Evolutionary conservation across 1,139 yeast species (phyloP).

Genomic region (Kodamaea derodonti): DNA sequence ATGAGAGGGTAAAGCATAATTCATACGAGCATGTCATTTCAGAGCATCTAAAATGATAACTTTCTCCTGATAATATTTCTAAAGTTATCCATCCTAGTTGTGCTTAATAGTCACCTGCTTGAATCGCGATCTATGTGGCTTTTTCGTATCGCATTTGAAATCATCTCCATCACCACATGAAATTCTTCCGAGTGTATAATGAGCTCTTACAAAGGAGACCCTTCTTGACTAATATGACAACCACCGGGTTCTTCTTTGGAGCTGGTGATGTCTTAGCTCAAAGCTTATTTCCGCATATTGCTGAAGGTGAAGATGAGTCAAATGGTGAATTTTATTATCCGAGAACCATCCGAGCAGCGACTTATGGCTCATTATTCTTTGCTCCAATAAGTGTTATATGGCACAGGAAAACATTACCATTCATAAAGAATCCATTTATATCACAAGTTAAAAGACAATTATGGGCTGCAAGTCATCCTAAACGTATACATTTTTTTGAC

Average conservation of each 20-base stretch:
- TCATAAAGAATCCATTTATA: conserved; percentile 41
- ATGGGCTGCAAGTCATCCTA: conserved; percentile 12
- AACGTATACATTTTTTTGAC: conserved; percentile 26
- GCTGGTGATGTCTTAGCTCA: conserved; percentile 78
- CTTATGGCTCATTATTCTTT: conserved; percentile 75
- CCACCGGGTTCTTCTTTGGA: conserved; percentile 65
- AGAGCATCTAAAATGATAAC: too few species aligned
- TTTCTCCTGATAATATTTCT: too few species aligned
- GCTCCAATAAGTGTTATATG: conserved; percentile 73
- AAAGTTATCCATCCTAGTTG: too few species aligned
- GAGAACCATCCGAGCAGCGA: conserved; percentile 61
- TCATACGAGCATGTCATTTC: too few species aligned
- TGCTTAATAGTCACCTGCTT: too few species aligned
- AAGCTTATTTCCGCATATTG: conserved; percentile 39
- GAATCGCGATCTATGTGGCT: too few species aligned
- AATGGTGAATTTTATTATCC: conserved; percentile 15
- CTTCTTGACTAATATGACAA: conserved; percentile 49
- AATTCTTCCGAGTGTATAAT: conserved; percentile 37
- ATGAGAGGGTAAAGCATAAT: too few species aligned
- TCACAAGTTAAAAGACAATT: conserved; percentile 11
- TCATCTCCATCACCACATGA: conserved; percentile 7
- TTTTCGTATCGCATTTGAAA: not conserved
- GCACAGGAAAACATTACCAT: conserved; percentile 57
- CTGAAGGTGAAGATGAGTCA: conserved; percentile 14
- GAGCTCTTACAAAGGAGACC: conserved; percentile 44